Conservation (phyloP, 2,329 filamentous ascomycete species). For the Onygenales sp. region DNA sequence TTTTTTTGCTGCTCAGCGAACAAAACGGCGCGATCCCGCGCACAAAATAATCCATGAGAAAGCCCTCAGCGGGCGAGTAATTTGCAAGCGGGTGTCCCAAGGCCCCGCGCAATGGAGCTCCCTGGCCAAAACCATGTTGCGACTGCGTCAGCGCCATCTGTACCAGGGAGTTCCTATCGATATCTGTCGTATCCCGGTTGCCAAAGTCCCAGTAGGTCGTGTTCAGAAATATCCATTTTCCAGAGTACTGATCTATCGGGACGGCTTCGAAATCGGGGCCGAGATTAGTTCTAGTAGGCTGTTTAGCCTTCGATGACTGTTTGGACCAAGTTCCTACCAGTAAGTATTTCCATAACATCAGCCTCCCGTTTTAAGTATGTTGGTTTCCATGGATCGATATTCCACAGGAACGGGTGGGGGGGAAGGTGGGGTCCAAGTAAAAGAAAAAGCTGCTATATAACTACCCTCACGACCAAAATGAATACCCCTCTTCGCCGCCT, state of each 20-base stretch:
- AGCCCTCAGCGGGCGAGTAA: conserved; percentile 9
- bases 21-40: conserved; percentile 21
- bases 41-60: conserved; percentile 22
- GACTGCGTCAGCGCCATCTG: not conserved
- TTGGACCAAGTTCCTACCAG: conserved; percentile 5
- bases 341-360: not conserved
- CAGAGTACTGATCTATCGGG: conserved; percentile 8
- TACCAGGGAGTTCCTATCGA: not conserved
- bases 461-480: conserved; percentile 17
- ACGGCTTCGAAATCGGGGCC: conserved; percentile 2
- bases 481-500: conserved; percentile 21
- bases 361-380: no score
- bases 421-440: not conserved
- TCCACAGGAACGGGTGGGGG: no score
- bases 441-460: not conserved
- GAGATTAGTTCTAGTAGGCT: not conserved
- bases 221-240: conserved; percentile 20
- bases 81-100: conserved; percentile 9
- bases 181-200: not conserved
- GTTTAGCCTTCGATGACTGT: not conserved
- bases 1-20: conserved; percentile 19
- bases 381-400: no score
- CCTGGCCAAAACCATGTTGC: not conserved
- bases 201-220: conserved; percentile 16
- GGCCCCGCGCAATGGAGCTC: not conserved